Conservation (phyloP, 768 basidiomycete species). For the Cytidiella melzeri region DNA sequence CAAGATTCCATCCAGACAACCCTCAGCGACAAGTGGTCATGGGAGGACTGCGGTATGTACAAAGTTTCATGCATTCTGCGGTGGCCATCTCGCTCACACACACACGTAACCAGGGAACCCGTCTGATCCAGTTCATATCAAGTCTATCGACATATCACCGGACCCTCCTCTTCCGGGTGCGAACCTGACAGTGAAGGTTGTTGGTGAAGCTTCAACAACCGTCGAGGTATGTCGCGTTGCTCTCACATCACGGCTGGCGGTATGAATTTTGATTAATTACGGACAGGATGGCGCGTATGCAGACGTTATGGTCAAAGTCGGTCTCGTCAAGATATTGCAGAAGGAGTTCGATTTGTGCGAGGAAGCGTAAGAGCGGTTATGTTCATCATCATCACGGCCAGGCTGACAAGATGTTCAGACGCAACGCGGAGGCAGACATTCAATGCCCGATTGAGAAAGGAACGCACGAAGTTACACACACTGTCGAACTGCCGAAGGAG, state of each 20-base stretch:
- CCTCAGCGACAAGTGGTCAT: slow-evolving; percentile 31
- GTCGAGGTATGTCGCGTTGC: slow-evolving; percentile 52
- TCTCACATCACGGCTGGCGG: background rate
- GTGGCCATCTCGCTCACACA: background rate
- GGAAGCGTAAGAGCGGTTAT: slow-evolving; percentile 69
- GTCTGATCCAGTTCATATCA: slow-evolving; percentile 48
- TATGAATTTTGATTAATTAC: background rate
- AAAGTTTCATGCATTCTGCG: too few species aligned
- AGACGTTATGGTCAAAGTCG: slow-evolving; percentile 89
- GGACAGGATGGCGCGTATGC: slow-evolving; percentile 84
- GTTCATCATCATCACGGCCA: background rate
- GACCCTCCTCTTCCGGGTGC: slow-evolving; percentile 88
- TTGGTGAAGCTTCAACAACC: slow-evolving; percentile 46
- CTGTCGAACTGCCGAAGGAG: slow-evolving; percentile 83
- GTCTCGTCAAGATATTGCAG: slow-evolving; percentile 79
- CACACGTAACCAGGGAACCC: slow-evolving; percentile 33
- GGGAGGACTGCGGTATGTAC: slow-evolving; percentile 70
- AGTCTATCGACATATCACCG: slow-evolving; percentile 69
- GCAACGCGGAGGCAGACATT: slow-evolving; percentile 65
- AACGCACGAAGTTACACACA: slow-evolving; percentile 68
- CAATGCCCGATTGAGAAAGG: slow-evolving; percentile 83
- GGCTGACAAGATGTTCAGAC: slow-evolving; percentile 35
- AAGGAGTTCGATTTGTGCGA: slow-evolving; percentile 88
- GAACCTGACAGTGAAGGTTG: slow-evolving; percentile 80
- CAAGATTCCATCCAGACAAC: slow-evolving; percentile 25